phyloP scores from a whole-genome alignment of 352 stramenopile genomes.

The Globisporangium cederbergense region DNA sequence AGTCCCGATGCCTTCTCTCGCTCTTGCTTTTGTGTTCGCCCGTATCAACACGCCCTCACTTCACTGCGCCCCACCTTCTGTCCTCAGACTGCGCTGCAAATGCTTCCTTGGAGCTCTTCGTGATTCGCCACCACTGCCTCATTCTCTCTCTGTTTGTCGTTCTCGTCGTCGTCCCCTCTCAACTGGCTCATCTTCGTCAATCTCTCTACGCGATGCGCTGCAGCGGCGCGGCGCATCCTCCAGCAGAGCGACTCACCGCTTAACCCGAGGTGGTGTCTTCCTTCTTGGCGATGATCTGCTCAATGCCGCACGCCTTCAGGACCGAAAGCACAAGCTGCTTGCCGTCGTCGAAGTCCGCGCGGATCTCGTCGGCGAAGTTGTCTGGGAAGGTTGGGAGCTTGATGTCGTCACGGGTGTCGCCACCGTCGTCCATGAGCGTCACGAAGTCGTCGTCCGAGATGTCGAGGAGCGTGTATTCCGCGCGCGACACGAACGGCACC shows the following conservation, averaged over 20 bases:
- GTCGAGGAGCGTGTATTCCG: constrained; percentile 98
- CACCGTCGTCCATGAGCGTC: constrained; percentile 97
- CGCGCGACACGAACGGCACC: constrained; percentile 96
- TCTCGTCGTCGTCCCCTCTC: background rate
- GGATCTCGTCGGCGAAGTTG: constrained; percentile 95
- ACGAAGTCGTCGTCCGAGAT: constrained; percentile 98
- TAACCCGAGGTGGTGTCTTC: constrained; percentile 64
- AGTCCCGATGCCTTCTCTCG: background rate
- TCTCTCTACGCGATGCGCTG: constrained; percentile 7
- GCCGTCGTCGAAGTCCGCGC: constrained; percentile 93
- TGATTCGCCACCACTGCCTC: background rate
- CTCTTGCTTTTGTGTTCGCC: background rate
- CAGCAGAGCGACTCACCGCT: constrained; percentile 1
- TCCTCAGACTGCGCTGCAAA: background rate
- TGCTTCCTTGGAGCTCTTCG: constrained; percentile 1
- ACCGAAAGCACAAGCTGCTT: constrained; percentile 97
- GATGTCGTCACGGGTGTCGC: constrained; percentile 97
- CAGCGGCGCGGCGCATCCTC: background rate
- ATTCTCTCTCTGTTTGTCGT: background rate
- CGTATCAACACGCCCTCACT: background rate
- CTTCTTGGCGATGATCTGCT: constrained; percentile 99
- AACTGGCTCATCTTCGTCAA: background rate
- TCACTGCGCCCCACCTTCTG: background rate
- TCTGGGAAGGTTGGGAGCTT: constrained; percentile 96
- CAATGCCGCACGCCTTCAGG: constrained; percentile 95